Conservation (phyloP, 176 grass and related monocot species). For the Aegilops umbellulata region DNA sequence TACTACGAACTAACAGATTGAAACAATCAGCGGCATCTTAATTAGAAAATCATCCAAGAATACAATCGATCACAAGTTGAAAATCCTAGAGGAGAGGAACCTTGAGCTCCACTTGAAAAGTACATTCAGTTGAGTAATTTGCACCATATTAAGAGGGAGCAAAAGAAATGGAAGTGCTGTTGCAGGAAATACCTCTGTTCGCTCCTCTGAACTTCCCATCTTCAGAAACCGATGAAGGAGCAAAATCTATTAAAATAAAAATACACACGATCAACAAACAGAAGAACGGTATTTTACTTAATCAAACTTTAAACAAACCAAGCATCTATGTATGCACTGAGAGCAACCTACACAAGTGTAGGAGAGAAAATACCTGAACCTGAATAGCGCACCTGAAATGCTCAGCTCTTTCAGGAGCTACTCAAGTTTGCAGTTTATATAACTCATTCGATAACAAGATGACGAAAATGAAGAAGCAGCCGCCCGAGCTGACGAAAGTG, state of each 20-base stretch:
- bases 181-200: slow-evolving; percentile 27
- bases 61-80: background rate
- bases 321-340: background rate
- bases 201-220: slow-evolving; percentile 31
- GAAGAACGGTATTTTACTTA: background rate
- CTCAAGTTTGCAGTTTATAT: background rate
- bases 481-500: too few species aligned
- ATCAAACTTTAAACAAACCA: background rate
- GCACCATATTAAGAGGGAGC: background rate
- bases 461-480: background rate
- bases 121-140: background rate
- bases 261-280: background rate
- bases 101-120: background rate
- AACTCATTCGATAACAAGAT: background rate
- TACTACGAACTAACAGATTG: too few species aligned
- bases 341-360: background rate
- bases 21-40: background rate
- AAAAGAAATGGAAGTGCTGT: background rate
- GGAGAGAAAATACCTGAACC: slow-evolving; percentile 18
- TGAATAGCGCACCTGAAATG: background rate
- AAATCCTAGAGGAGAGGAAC: background rate
- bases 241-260: background rate
- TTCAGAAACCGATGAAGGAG: background rate
- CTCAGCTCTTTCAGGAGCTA: background rate
- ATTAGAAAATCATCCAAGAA: background rate